Evolutionary conservation across 2,329 filamentous ascomycete genomes (phyloP).

Genomic region (Fusarium phyllophilum): DNA sequence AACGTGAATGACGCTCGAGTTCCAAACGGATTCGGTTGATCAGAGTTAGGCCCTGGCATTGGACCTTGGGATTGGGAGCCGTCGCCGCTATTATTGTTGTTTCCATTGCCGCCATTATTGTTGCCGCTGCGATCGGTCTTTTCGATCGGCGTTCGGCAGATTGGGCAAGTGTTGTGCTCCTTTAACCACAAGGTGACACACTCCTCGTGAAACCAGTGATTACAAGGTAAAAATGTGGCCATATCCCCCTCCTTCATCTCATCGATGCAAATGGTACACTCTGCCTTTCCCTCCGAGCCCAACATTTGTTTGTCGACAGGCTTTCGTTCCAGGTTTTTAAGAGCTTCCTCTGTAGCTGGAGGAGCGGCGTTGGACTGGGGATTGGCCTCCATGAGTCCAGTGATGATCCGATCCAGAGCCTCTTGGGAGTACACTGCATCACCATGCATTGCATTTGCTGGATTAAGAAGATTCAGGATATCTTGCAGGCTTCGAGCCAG

Average conservation of each 20-base stretch:
- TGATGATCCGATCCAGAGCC: slow-evolving; percentile 87
- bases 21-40: slow-evolving; percentile 17
- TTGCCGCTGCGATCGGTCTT: slow-evolving; percentile 40
- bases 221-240: slow-evolving; percentile 83
- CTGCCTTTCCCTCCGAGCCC: slow-evolving; percentile 71
- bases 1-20: neutral
- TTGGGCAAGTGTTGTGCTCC: slow-evolving; percentile 93
- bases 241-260: slow-evolving; percentile 77
- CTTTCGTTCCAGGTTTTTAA: slow-evolving; percentile 77
- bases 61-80: slow-evolving; percentile 23
- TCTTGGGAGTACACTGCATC: slow-evolving; percentile 93
- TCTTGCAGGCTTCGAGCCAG: slow-evolving; percentile 57
- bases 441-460: slow-evolving; percentile 66
- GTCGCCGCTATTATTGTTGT: neutral
- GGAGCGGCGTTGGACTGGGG: slow-evolving; percentile 80
- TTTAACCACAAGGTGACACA: slow-evolving; percentile 87
- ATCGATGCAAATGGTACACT: slow-evolving; percentile 97
- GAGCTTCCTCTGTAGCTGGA: slow-evolving; percentile 80
- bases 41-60: slow-evolving; percentile 14
- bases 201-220: slow-evolving; percentile 90
- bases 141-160: slow-evolving; percentile 73
- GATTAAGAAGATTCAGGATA: slow-evolving; percentile 65
- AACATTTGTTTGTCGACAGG: slow-evolving; percentile 77
- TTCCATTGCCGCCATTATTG: slow-evolving; percentile 10
- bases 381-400: slow-evolving; percentile 87